Evolutionary conservation across 129 eudicot species (phyloP).

Genomic region (Chrysanthemum lavandulifolium): DNA sequence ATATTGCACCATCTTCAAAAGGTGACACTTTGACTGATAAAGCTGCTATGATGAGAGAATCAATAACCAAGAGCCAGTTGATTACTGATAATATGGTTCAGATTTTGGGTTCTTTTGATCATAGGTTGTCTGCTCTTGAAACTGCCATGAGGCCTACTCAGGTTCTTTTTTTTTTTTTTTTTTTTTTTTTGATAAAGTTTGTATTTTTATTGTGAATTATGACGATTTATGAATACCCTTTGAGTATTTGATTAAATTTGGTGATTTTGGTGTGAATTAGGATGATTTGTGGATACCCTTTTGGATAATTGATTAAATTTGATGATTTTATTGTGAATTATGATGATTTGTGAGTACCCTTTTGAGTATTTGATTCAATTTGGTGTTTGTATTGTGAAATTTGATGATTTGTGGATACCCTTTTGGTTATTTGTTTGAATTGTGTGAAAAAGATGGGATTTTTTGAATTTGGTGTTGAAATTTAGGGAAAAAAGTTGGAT

Average conservation of each 20-base stretch:
- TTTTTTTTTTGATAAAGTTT: no score
- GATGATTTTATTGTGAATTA: neutral
- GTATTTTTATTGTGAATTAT: no score
- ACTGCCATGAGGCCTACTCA: constrained; percentile 99
- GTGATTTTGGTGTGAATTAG: neutral
- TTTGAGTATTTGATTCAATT: neutral
- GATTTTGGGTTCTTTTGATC: constrained; percentile 86
- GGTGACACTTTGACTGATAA: constrained; percentile 63
- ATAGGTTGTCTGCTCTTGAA: constrained; percentile 90
- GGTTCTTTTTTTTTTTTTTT: constrained; percentile 24
- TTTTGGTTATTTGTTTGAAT: neutral
- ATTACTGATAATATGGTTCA: constrained; percentile 77
- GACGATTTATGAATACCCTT: neutral
- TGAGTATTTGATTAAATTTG: neutral
- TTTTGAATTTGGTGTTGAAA: neutral
- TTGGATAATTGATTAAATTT: neutral
- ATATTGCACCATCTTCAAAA: constrained; percentile 14
- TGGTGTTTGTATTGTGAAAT: no score
- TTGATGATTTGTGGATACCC: neutral
- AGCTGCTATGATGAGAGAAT: constrained; percentile 80
- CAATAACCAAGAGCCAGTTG: constrained; percentile 69
- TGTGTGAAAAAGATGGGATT: neutral
- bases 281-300: neutral
- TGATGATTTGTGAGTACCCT: neutral
- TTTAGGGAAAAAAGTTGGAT: neutral